Conservation (phyloP, 768 basidiomycete species). For the Boletus sp. region DNA sequence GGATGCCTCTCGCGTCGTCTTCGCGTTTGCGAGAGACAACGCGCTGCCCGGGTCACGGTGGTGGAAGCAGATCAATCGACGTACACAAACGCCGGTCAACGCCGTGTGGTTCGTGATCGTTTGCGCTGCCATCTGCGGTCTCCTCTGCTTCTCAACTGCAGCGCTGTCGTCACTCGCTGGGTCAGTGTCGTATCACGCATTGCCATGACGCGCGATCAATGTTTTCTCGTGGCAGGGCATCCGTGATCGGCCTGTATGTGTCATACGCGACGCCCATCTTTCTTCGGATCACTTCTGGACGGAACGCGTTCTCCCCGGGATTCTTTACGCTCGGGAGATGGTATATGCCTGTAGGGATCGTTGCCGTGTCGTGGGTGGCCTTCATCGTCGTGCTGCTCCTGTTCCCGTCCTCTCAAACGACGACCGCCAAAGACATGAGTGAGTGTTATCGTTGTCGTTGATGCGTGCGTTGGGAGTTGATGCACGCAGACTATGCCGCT, state of each 20-base stretch:
- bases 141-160: conserved; percentile 62
- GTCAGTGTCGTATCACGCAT: conserved; percentile 34
- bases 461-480: neutral
- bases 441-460: conserved; percentile 21
- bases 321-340: conserved; percentile 60
- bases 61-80: conserved; percentile 61
- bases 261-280: conserved; percentile 65
- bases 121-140: conserved; percentile 53
- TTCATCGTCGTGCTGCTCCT: conserved; percentile 60
- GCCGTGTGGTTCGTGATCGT: conserved; percentile 75
- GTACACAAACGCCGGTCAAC: conserved; percentile 68
- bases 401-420: conserved; percentile 47
- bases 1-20: conserved; percentile 72
- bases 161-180: conserved; percentile 67
- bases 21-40: conserved; percentile 74
- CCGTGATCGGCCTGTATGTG: conserved; percentile 69
- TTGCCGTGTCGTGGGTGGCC: conserved; percentile 67
- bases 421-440: conserved; percentile 55
- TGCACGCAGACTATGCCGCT: conserved; percentile 57
- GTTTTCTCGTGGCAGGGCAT: conserved; percentile 41
- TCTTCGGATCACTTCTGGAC: conserved; percentile 67
- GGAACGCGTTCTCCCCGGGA: conserved; percentile 55
- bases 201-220: no score
- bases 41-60: conserved; percentile 70
- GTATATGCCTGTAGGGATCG: conserved; percentile 55